Evolutionary conservation across 2,329 filamentous ascomycete species (phyloP), one percentile per base, ranked within the genome.

Genomic region (Alternaria burnsii): DNA sequence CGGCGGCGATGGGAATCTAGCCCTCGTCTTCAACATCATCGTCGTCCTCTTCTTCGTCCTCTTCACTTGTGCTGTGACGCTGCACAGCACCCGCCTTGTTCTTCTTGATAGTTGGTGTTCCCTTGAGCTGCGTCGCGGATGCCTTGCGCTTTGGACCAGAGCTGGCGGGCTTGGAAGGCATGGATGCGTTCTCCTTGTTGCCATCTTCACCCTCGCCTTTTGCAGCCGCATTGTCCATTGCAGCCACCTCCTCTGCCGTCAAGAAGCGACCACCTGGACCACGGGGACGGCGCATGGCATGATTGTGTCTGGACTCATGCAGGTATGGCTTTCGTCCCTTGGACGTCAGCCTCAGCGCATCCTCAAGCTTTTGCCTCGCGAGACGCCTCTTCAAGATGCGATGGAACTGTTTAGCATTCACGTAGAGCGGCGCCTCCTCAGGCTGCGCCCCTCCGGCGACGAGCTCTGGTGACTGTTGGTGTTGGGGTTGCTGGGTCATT

Each of bases 371-470:
- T 79, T 98, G 95, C 34, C 95, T 88, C 7, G 95, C 95, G 65
- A 98, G 93, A 60, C 95, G 88, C 59, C 95, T 88, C 84, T 99
- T 98, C 55, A 99, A 81, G 50, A 99, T 99, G 26, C 95, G 91
- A 77, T 99, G 95, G 71, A 99, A 99, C 74, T 99, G 95, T 79
- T 99, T 99, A 5, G 95, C 95, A 73, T 99, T 99, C 73, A 99
- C 95, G 71, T 99, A 99, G 1, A 99, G 83, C 0, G 95, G 95
- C 0, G 94, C 94, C 76, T 99, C 95, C 77, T 98, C 95, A 4
- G 89, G 88, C 51, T 69, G 74, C 14, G 86, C 86, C 14, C 83
- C 86, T 12, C 83, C 85, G 8, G 90, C 83, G 1, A 91, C 86
- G 71, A 95, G 88, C 76, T 97, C 94, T 8, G 93, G 92, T 1